Base-by-base conservation (phyloP, 106 monocot genomes). In the Chionographis japonica region DNA sequence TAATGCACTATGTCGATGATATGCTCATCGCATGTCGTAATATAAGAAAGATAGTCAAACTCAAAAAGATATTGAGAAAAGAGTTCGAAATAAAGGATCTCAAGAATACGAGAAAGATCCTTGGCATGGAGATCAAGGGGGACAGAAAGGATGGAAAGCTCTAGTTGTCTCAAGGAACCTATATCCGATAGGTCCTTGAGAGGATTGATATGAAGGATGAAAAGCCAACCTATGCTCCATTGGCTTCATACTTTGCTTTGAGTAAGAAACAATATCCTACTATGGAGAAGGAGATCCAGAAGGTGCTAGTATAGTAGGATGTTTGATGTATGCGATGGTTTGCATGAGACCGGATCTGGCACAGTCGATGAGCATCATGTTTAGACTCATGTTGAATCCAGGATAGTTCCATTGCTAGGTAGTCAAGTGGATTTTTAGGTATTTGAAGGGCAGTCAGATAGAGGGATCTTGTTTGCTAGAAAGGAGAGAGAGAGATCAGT, bases 321-420 rank as follows among this genome's bases (percentile, higher is more conserved):
- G 40, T 4, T 27, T 73, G 20, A 65, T 72, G 63, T 63, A 63
- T 64, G 56, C n/a, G n/a, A n/a, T n/a, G n/a, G n/a, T n/a, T n/a
- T n/a, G n/a, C n/a, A n/a, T n/a, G n/a, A n/a, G n/a, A 40, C 6
- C 63, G 0, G 40, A 65, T 2, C 0, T 64, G 14, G 52, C 70
- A 0, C 50, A 10, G 55, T 37, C 7, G 37, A 36, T 64, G 0
- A 63, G 64, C 8, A 5, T 72, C 13, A 54, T 72, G 18, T 62
- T 52, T 37, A 12, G 61, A 52, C 63, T 53, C 37, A 38, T 72
- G 62, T 17, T 8, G 12, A 55, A 72, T 55, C n/a, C n/a, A n/a
- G n/a, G n/a, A n/a, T n/a, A n/a, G n/a, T n/a, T n/a, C n/a, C n/a
- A n/a, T n/a, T n/a, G n/a, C n/a, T n/a, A n/a, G n/a, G n/a, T n/a